A percentile compares a stretch with the other conserved stretches of the same genome.
phyloP scores from a whole-genome alignment of 108 stramenopile genomes.

The Pseudonitzschia multistriata region DNA sequence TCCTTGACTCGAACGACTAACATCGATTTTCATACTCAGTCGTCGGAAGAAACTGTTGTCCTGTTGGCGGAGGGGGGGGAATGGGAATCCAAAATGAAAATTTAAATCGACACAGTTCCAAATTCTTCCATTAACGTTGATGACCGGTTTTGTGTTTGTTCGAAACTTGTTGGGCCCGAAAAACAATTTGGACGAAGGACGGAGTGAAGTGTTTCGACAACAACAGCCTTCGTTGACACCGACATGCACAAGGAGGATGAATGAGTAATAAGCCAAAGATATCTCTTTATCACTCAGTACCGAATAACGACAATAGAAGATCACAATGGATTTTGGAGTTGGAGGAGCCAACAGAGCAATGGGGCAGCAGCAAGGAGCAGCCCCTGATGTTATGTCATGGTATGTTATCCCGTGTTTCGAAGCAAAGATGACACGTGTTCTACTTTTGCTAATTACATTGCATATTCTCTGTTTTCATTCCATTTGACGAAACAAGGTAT shows the following conservation, averaged over 20 bases:
- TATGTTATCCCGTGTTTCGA: not conserved
- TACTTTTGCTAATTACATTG: not conserved
- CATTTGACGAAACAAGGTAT: constrained; percentile 60
- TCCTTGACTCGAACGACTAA: not conserved
- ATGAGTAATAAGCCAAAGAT: not conserved
- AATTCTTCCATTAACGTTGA: too few species aligned
- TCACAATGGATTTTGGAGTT: constrained; percentile 2
- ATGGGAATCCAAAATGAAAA: too few species aligned
- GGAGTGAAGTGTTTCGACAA: too few species aligned
- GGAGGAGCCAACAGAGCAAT: constrained; percentile 1
- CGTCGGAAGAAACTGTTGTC: too few species aligned
- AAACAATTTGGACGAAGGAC: too few species aligned
- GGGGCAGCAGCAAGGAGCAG: not conserved
- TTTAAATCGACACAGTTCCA: too few species aligned
- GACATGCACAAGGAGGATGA: not conserved
- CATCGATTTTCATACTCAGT: too few species aligned
- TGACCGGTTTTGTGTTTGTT: too few species aligned
- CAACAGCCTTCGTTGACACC: not conserved
- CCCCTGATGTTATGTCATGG: constrained; percentile 7
- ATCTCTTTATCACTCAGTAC: not conserved
- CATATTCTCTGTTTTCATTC: not conserved
- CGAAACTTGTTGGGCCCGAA: too few species aligned
- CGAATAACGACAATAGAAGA: not conserved
- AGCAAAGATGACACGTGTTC: not conserved
- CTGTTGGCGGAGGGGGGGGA: too few species aligned